These are phyloP conservation scores for Stramenopiles sp. DNA, from an alignment of 352 stramenopile genomes.

Conservation along the genomic window DNA sequence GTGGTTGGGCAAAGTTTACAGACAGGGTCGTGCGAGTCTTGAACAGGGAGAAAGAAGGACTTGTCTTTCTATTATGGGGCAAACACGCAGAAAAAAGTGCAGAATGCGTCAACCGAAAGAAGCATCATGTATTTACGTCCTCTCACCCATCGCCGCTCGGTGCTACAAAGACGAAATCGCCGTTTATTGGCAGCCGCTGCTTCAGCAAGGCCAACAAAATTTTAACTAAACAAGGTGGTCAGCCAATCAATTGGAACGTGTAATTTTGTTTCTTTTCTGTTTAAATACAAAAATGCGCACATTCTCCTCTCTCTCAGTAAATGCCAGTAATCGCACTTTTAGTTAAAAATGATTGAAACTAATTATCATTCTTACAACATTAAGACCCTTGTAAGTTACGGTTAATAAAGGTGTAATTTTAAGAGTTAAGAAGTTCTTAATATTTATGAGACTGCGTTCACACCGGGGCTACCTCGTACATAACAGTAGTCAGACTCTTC, in stretches of 20 bases:
- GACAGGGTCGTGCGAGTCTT: slow-evolving; percentile 70
- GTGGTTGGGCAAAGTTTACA: slow-evolving; percentile 91
- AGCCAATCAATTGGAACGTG: slow-evolving; percentile 50
- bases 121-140: slow-evolving; percentile 43
- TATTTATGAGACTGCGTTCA: too few species aligned
- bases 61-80: slow-evolving; percentile 97
- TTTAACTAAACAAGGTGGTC: slow-evolving; percentile 42
- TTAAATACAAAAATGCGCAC: too few species aligned
- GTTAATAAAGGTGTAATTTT: too few species aligned
- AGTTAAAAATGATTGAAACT: too few species aligned
- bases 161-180: slow-evolving; percentile 77
- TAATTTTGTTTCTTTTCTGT: too few species aligned
- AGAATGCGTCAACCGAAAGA: slow-evolving; percentile 41
- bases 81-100: slow-evolving; percentile 60
- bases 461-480: too few species aligned
- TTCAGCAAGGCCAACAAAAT: slow-evolving; percentile 59
- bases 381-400: too few species aligned
- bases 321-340: too few species aligned
- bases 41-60: slow-evolving; percentile 41
- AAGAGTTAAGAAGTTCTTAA: too few species aligned
- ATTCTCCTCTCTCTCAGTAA: too few species aligned
- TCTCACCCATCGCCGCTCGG: slow-evolving; percentile 75
- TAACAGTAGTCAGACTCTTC: too few species aligned
- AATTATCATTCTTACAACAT: too few species aligned
- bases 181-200: slow-evolving; percentile 82